These are phyloP conservation scores for Lolium perenne DNA, from an alignment of 176 grass and related monocot species.

Conservation along the genomic window DNA sequence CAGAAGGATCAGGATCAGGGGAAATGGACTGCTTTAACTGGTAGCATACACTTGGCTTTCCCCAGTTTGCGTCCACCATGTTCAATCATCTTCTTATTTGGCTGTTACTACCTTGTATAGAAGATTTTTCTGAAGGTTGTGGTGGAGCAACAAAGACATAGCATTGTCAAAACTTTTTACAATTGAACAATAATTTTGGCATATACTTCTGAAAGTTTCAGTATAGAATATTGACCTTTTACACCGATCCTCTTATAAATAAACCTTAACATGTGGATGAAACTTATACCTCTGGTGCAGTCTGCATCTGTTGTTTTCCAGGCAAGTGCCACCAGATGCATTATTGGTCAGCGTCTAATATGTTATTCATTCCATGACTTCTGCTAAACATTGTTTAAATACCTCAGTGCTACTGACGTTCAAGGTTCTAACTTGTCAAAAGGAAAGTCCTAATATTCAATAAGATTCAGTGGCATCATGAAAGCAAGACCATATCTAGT, in stretches of 20 bases:
- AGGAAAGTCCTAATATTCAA: not conserved
- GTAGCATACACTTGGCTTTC: constrained; percentile 31
- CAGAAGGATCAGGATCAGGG: constrained; percentile 30
- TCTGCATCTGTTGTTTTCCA: constrained; percentile 10
- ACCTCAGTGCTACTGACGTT: not conserved
- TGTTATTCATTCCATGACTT: not conserved
- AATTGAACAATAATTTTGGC: constrained; percentile 44
- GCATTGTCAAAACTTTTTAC: constrained; percentile 35
- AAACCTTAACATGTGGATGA: constrained; percentile 11
- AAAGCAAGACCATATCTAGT: not conserved
- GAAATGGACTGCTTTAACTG: constrained; percentile 23
- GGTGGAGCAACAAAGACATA: constrained; percentile 2
- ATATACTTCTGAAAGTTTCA: not conserved
- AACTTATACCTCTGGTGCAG: constrained; percentile 11
- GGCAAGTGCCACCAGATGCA: not conserved
- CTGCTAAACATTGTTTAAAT: not conserved
- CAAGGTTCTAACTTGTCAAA: not conserved
- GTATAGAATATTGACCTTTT: constrained; percentile 7
- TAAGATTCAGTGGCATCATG: not conserved
- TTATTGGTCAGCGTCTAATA: not conserved
- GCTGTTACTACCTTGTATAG: constrained; percentile 16
- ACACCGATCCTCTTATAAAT: constrained; percentile 1
- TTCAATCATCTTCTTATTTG: constrained; percentile 33
- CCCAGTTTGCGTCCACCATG: constrained; percentile 33
- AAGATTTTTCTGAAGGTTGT: constrained; percentile 35